Evolutionary conservation across 2,329 filamentous ascomycete genomes (phyloP).

Genomic region (Sclerotinia sclerotiorum): DNA sequence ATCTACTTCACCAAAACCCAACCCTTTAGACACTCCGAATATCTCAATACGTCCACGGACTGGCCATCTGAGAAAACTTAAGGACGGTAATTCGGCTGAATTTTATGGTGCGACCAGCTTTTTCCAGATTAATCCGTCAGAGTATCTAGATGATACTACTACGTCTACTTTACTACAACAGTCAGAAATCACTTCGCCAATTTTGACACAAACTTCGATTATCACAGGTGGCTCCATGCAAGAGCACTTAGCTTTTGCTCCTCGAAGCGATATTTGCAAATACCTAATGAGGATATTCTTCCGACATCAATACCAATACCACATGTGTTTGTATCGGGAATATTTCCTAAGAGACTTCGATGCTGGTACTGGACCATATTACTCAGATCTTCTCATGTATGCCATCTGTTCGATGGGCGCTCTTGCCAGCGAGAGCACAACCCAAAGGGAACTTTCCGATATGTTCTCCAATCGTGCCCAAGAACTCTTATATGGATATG

Average conservation of each 20-base stretch:
- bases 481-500: slow-evolving; percentile 47
- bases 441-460: slow-evolving; percentile 43
- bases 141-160: slow-evolving; percentile 25
- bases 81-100: slow-evolving; percentile 45
- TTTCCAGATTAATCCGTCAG: slow-evolving; percentile 42
- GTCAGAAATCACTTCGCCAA: not conserved
- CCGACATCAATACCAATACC: slow-evolving; percentile 49
- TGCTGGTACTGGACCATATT: slow-evolving; percentile 48
- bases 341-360: slow-evolving; percentile 53
- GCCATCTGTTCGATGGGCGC: slow-evolving; percentile 52
- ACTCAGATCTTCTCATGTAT: slow-evolving; percentile 51
- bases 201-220: not conserved
- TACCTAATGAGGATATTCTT: slow-evolving; percentile 51
- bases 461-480: slow-evolving; percentile 48
- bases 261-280: slow-evolving; percentile 48
- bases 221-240: not conserved
- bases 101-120: slow-evolving; percentile 52
- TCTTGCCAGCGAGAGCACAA: slow-evolving; percentile 45
- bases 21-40: slow-evolving; percentile 25
- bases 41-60: slow-evolving; percentile 40
- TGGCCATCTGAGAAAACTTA: slow-evolving; percentile 44
- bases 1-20: not conserved
- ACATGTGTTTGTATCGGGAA: slow-evolving; percentile 53
- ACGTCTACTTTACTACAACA: not conserved
- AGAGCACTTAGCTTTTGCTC: slow-evolving; percentile 41